Evolutionary conservation across 163 green algal species (phyloP), one percentile per base, ranked within the genome.

Genomic region (Picocystis sp.): DNA sequence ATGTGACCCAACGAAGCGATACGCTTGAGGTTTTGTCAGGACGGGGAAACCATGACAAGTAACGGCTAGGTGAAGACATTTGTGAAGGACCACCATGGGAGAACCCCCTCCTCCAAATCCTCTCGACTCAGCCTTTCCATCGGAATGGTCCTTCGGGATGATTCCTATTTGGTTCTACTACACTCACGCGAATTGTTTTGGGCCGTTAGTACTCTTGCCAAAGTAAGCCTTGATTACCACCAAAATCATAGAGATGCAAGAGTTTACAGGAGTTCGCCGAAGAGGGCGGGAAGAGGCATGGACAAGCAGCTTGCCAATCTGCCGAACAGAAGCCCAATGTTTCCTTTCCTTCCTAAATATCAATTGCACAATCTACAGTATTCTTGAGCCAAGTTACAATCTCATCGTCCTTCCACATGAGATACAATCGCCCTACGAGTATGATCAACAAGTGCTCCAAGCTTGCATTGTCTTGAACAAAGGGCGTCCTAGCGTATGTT

Each of bases 361-460:
- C 71, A 29, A 65, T 69, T 48, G 72, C 71, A 41, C 56, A 53
- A 21, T 63, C 43, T 29, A 69, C 69, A 6, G 53, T 66, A 33
- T 38, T 34, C 13, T 62, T 51, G 51, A 93, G 64, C 74, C 80
- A 83, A 14, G 70, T 65, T 33, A 85, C 67, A 12, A 79, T 73
- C 22, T 84, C 71, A 22, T 70, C 61, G 11, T 69, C 49, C 70
- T 75, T 67, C 48, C 29, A 56, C 25, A 94, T 70, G 45, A 80
- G 47, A 50, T 81, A 66, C 43, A 83, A 75, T 44, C 83, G 71
- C 66, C 90, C 79, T 24, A 87, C 82, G 59, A 89, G 93, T 22
- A 96, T 61, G 46, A 73, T 61, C 1, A 73, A 60, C 48, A 93
- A 55, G 55, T 86, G 74, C 12, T 55, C 57, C 13, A 93, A 67